Base-by-base conservation (phyloP, 495 filamentous ascomycete species). In the Staphylotrichum longicolle region DNA sequence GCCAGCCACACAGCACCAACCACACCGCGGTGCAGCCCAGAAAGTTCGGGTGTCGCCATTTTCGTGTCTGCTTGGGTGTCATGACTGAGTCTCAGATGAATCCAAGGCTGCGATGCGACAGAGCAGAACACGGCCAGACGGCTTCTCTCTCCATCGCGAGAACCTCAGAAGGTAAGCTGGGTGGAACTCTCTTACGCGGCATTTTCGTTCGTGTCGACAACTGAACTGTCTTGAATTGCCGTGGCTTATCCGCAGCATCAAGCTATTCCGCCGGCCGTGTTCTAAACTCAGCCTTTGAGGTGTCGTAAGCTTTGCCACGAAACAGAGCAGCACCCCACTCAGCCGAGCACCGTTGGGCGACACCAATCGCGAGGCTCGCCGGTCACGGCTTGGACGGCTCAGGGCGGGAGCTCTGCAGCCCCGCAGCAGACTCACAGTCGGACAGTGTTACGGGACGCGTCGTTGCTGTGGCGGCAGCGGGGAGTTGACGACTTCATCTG, bases 381-480 rank as follows among this genome's bases (percentile, higher is more conserved):
- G 35, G 42, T 57, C 30, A 35, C 39, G 9, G 3, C 4, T 12
- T 10, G 20, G 15, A 32, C 7, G 1, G 20, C 20, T 27, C 20
- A 27, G 20, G 20, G 20, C 20, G 20, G 20, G 20, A 27, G 20
- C 20, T 27, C 20, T 44, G 53, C 40, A 55, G 45, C 53, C 53
- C 53, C 53, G 53, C 53, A 42, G 41, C 40, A 32, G 27, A 30
- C 41, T 15, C 33, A 9, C 35, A 30, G 27, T 20, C 27, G 40
- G 10, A 2, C 54, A 27, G 45, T 30, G 48, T 50, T 30, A 4
- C 12, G 15, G 7, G 55, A 37, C 32, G 32, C 44, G 40, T 35
- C 8, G 44, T 48, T 39, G 44, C 30, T 45, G 55, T 39, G 55
- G 55, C 55, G 39, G 54, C 33, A 39, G 34, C 42, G 20, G 37